Evolutionary conservation across 352 stramenopile genomes (phyloP).

Genomic region (Phytophthora citricola): DNA sequence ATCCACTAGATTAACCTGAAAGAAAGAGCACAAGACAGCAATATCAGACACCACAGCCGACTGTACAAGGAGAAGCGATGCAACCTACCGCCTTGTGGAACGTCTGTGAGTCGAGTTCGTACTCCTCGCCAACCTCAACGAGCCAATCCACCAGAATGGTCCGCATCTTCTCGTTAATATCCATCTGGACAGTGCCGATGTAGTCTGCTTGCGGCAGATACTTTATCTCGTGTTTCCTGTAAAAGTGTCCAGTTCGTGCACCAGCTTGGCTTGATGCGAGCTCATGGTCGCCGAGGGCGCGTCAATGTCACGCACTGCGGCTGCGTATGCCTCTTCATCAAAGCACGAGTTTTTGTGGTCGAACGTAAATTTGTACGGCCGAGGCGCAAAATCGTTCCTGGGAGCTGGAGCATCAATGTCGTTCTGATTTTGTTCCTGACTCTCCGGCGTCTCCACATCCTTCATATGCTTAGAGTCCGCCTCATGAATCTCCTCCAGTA

Average conservation of each 20-base stretch:
- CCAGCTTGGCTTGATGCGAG: slow-evolving; percentile 60
- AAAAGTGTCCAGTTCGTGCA: slow-evolving; percentile 68
- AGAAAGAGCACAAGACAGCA: neutral
- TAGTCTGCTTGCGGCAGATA: slow-evolving; percentile 71
- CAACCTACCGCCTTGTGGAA: slow-evolving; percentile 79
- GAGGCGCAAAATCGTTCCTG: slow-evolving; percentile 41
- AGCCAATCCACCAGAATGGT: slow-evolving; percentile 99
- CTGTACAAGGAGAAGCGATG: neutral
- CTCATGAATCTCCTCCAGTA: slow-evolving; percentile 11
- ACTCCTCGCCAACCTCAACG: slow-evolving; percentile 91
- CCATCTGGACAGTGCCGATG: slow-evolving; percentile 88
- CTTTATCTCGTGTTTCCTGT: slow-evolving; percentile 77
- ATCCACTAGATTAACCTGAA: slow-evolving; percentile 83
- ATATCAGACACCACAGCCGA: slow-evolving; percentile 1
- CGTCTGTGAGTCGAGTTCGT: slow-evolving; percentile 82
- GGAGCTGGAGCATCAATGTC: slow-evolving; percentile 1
- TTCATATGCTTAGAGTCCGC: slow-evolving; percentile 10
- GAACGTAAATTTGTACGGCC: slow-evolving; percentile 64
- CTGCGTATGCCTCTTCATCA: slow-evolving; percentile 60
- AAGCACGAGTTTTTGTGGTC: slow-evolving; percentile 78
- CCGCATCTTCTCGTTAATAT: slow-evolving; percentile 99
- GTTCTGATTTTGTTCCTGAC: slow-evolving; percentile 15
- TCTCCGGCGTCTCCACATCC: slow-evolving; percentile 23
- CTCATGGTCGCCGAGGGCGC: slow-evolving; percentile 32
- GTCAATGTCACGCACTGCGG: slow-evolving; percentile 70